Evolutionary conservation across 2,329 filamentous ascomycete species (phyloP), one percentile per base, ranked within the genome.

Genomic region (Aspergillus glaucus): DNA sequence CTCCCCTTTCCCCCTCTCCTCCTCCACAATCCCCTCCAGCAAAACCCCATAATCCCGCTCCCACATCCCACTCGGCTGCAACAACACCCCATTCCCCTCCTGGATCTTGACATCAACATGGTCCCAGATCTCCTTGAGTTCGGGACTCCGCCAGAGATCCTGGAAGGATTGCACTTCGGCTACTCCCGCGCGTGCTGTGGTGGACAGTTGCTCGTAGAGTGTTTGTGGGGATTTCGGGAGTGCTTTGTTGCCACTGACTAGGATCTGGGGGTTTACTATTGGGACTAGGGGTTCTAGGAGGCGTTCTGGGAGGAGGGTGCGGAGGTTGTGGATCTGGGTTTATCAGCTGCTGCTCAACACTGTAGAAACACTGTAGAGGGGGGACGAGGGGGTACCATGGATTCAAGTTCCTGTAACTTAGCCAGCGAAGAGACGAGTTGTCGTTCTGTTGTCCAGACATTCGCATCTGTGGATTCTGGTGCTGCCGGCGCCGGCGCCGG

Each of bases 291-390:
- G 70, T 10, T 69, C 67, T 32, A 73, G 56, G 9, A 74, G 50
- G 22, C 68, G 67, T 17, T 64, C 65, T 3, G 72, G 72, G 26
- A 75, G 57, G 15, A 74, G 58, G 21, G 62, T 63, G 43, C 72
- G 72, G 14, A 75, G 60, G 52, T 67, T 62, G 46, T 72, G 69
- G 45, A 74, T 70, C 71, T 75, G 46, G 12, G 5, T 7, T 15
- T 9, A 43, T 41, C 17, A 15, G 19, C 43, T 17, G 40, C 8
- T 36, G 8, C 17, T 47, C 22, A 32, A 22, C 43, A 26, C 1
- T 9, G 14, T 17, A 19, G 17, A 26, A 32, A 22, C 42, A 26
- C 1, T 9, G 14, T 17, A 19, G 17, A 26, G 15, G 15, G 28
- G 21, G 19, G 24, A 26, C 39, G 21, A 12, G 22, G 12, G 46